phyloP scores from a whole-genome alignment of 2,329 filamentous ascomycete genomes.

The Furcasterigmium sp. region DNA sequence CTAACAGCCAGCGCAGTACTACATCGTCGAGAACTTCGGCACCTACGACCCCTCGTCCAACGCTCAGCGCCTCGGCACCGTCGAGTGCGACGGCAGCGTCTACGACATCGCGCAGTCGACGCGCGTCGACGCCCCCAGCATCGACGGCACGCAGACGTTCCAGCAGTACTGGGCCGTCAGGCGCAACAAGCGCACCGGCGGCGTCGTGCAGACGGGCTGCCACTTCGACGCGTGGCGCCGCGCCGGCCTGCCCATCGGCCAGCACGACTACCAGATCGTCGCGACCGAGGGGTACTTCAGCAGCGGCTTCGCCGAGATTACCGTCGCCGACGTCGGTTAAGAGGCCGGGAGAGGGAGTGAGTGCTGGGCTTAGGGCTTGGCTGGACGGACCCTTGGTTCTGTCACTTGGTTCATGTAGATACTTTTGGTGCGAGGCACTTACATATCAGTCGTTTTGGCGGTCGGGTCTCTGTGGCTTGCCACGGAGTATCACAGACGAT shows the following conservation, averaged over 20 bases:
- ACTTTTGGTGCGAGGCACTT: too few relatives aligned
- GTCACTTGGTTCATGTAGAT: too few relatives aligned
- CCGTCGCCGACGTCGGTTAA: too few relatives aligned
- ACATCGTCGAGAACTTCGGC: conserved; percentile 46
- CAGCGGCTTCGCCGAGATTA: conserved; percentile 38
- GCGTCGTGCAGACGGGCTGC: conserved; percentile 42
- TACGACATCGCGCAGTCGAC: conserved; percentile 29
- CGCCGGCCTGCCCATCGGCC: conserved; percentile 38
- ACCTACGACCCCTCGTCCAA: conserved; percentile 5
- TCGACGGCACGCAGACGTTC: conserved; percentile 41
- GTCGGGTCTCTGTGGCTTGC: too few relatives aligned
- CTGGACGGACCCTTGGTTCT: too few relatives aligned
- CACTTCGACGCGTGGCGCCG: conserved; percentile 50
- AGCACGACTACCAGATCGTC: conserved; percentile 47
- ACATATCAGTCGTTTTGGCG: too few relatives aligned
- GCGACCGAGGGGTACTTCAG: conserved; percentile 48
- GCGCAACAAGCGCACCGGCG: conserved; percentile 37
- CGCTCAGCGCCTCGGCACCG: conserved; percentile 22
- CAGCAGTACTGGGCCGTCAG: conserved; percentile 47
- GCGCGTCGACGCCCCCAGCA: conserved; percentile 36
- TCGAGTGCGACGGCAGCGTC: conserved; percentile 23
- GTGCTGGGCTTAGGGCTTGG: too few relatives aligned
- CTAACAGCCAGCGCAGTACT: conserved; percentile 29
- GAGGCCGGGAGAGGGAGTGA: too few relatives aligned
- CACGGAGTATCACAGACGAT: too few relatives aligned